Evolutionary conservation across 352 stramenopile genomes (phyloP), one percentile per base, ranked within the genome.

Genomic region (Sclerospora graminicola): DNA sequence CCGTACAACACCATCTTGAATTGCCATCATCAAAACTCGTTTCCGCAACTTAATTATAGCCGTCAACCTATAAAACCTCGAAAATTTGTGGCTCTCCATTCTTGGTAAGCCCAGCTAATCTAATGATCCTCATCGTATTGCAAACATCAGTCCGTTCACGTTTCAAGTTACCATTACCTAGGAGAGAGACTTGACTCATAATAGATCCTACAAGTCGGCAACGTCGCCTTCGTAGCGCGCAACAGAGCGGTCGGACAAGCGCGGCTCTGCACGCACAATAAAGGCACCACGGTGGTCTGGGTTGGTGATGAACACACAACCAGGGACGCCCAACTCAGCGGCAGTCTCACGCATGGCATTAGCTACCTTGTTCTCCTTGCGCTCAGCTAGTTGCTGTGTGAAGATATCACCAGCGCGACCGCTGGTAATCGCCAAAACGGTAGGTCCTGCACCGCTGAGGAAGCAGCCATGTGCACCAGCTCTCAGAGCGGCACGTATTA

Each of bases 391-490:
- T 41, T 93, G 69, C 66, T 99, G 96, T 39, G 95, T 97, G 68
- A 99, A 99, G 57, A 99, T 98, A 72, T 99, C 96, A 28, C 96
- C 96, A 46, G 81, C 89, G 15, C 91, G 92, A 26, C 96, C 96
- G 51, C 85, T 97, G 13, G 95, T 99, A 58, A 99, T 96, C 8
- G 96, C 95, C 66, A 99, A 89, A 24, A 99, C 95, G 1, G 95
- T 98, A 11, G 96, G 96, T 10, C 96, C 96, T 1, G 96, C 96
- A 24, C 96, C 96, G 58, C 85, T 97, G 30, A 99, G 72, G 69
- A 98, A 99, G 45, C 88, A 94, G 64, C 89, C 96, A 48, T 95
- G 88, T 11, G 82, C 82, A 29, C 96, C 96, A 30, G 95, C 94
- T 41, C 73, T 78, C 49, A 98, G 83, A 14, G 95, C 95, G 1